These are phyloP conservation scores for Ceratocystiopsis sp. DNA, from an alignment of 2,329 filamentous ascomycete species.

Conservation along the genomic window DNA sequence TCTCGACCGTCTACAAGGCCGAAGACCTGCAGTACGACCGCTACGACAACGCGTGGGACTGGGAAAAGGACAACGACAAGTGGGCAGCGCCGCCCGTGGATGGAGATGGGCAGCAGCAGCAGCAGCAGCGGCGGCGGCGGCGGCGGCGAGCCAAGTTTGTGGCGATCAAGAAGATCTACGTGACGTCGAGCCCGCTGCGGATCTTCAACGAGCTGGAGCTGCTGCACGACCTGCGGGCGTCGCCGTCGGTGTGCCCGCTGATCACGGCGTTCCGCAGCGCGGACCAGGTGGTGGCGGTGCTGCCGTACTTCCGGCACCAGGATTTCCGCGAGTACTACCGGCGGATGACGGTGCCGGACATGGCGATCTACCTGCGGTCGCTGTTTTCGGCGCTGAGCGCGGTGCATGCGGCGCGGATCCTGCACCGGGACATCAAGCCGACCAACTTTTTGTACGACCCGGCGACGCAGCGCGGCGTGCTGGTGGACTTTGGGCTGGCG, in stretches of 20 bases:
- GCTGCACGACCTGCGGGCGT: conserved; percentile 70
- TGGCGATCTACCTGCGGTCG: conserved; percentile 75
- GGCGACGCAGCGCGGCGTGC: conserved; percentile 59
- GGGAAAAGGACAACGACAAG: conserved; percentile 46
- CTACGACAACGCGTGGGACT: conserved; percentile 78
- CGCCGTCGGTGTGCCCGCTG: conserved; percentile 74
- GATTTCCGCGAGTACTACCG: conserved; percentile 94
- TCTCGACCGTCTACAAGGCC: conserved; percentile 97
- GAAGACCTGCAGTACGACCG: conserved; percentile 76
- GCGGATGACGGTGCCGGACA: conserved; percentile 70
- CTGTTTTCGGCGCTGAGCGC: conserved; percentile 72
- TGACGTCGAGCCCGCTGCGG: conserved; percentile 82
- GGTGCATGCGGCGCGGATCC: conserved; percentile 68
- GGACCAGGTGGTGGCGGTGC: conserved; percentile 85
- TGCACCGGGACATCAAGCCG: conserved; percentile 93
- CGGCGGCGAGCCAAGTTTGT: conserved; percentile 54
- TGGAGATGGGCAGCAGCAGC: conserved; percentile 21
- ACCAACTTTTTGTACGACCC: conserved; percentile 96
- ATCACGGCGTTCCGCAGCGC: conserved; percentile 93
- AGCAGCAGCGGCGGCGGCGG: conserved; percentile 17
- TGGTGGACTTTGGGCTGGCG: conserved; percentile 98
- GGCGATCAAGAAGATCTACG: conserved; percentile 98
- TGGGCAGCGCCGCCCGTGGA: conserved; percentile 55
- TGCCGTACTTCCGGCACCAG: conserved; percentile 89
- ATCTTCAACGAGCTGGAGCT: conserved; percentile 95